Evolutionary conservation across 306 rosid species (phyloP), one percentile per base, ranked within the genome.

Genomic region (Cicer chorassanicum): DNA sequence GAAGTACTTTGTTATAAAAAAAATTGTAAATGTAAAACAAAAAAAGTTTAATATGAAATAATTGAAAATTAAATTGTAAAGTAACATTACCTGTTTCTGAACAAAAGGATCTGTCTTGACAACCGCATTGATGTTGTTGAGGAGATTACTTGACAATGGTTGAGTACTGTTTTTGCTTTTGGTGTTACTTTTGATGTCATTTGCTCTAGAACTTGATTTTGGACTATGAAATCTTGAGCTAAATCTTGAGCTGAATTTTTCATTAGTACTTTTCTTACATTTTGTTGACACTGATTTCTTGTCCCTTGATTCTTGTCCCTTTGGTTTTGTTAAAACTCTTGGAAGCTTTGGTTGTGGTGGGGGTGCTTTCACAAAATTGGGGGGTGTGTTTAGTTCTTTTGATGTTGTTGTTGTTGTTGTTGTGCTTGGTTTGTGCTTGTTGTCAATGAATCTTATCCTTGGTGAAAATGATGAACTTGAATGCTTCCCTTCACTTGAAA

Each of bases 131-230:
- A 87, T 55, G 78, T 70, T 69, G 66, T 73, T 85, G 54, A 86
- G 74, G 42, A 88, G 83, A 46, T 87, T 78, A 54, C 65, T 88
- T 6, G 94, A 87, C 74, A 87, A 73, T 8, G 88, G 84, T 14
- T 78, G 85, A 36, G 70, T 29, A 3, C 34, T 82, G 68, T 69
- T 89, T 84, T 88, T 89, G 85, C 83, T 59, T 75, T 83, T 87
- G 63, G 48, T n/a, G 10, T 59, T 59, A 6, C 67, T 62, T 46
- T 68, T 81, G 6, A 50, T 83, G 73, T 86, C 86, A 72, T 45
- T 56, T 29, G 80, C 68, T 80, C 87, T 83, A 13, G 78, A 72
- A 4, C 85, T 55, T 21, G 87, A 80, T 53, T 86, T 72, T n/a
- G 89, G 78, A 43, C 89, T 93, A 76, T 80, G 86, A 46, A 80